A percentile compares a stretch with the other conserved stretches of the same genome.
Conservation (phyloP, 2,329 filamentous ascomycete genomes). For the Byssoonygena ceratinophila region DNA sequence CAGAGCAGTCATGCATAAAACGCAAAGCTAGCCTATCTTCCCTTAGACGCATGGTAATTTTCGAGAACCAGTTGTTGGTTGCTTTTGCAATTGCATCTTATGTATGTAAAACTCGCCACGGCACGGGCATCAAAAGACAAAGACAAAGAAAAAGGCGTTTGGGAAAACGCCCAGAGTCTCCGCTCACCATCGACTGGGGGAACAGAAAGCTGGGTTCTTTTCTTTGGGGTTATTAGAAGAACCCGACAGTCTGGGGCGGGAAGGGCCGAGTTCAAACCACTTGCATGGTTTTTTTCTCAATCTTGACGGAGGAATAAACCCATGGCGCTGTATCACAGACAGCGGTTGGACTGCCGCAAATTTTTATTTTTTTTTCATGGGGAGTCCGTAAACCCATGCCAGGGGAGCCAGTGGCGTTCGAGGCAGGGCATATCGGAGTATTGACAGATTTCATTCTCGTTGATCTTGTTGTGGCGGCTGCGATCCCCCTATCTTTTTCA, state of each 20-base stretch:
- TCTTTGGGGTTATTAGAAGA: background rate
- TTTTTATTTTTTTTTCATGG: background rate
- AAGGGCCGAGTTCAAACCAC: background rate
- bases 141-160: conserved; percentile 3
- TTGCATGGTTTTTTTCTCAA: background rate
- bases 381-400: background rate
- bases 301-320: background rate
- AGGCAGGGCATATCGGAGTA: background rate
- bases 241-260: conserved; percentile 6
- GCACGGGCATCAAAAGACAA: background rate
- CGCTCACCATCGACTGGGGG: background rate
- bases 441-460: background rate
- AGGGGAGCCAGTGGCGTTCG: background rate
- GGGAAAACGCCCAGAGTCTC: background rate
- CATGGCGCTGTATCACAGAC: too few species aligned
- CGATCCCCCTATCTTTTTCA: background rate
- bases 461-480: background rate
- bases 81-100: background rate
- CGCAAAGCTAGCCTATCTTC: background rate
- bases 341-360: too few species aligned
- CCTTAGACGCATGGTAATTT: background rate
- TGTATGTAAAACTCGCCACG: background rate
- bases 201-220: background rate
- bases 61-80: background rate
- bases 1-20: background rate